Evolutionary conservation across 192 early-diverging fungal species (phyloP).

Genomic region (Entomortierella chlamydospora): DNA sequence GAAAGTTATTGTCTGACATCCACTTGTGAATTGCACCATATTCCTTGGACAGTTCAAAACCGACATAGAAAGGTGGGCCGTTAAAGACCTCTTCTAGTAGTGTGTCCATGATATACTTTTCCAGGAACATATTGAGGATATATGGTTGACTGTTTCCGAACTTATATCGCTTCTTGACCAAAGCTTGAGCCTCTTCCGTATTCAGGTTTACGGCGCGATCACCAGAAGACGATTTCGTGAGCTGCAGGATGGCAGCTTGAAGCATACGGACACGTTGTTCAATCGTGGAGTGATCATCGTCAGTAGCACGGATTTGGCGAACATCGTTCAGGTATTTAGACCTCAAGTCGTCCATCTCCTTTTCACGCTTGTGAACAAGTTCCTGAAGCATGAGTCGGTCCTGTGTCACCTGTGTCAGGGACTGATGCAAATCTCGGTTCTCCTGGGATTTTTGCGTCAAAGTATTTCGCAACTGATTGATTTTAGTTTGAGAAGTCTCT

Average conservation of each 20-base stretch:
- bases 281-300: conserved; percentile 58
- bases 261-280: conserved; percentile 47
- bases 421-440: conserved; percentile 36
- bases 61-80: conserved; percentile 52
- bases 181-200: conserved; percentile 26
- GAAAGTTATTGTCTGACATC: conserved; percentile 50
- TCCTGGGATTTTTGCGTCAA: conserved; percentile 49
- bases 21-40: conserved; percentile 45
- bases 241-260: conserved; percentile 48
- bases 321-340: conserved; percentile 56
- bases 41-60: conserved; percentile 34
- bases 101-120: conserved; percentile 66
- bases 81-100: conserved; percentile 59
- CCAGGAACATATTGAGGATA: conserved; percentile 59
- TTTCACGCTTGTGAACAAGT: conserved; percentile 49
- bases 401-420: conserved; percentile 37
- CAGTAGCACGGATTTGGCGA: conserved; percentile 60
- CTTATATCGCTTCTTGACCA: conserved; percentile 52
- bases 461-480: conserved; percentile 25
- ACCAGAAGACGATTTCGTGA: conserved; percentile 50
- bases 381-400: conserved; percentile 52
- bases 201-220: conserved; percentile 50
- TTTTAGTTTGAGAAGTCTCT: conserved; percentile 33
- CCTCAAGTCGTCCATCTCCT: conserved; percentile 50
- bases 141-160: conserved; percentile 52